A percentile compares a stretch with the other conserved stretches of the same genome.
phyloP scores from a whole-genome alignment of 495 filamentous ascomycete genomes.

The Podospora tetraspora region DNA sequence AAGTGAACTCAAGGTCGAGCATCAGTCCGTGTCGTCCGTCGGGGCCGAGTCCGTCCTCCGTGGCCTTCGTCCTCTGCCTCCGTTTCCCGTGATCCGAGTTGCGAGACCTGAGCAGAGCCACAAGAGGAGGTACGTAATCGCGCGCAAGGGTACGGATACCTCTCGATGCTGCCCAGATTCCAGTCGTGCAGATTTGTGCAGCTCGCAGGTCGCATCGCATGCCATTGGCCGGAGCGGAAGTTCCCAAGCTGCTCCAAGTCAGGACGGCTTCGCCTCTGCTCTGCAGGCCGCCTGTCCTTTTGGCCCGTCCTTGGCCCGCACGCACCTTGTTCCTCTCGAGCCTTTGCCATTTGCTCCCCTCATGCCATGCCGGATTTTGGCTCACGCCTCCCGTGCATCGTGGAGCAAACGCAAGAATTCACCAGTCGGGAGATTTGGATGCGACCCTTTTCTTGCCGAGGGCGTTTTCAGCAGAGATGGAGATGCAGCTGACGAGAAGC shows the following conservation, averaged over 20 bases:
- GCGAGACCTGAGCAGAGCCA: background rate
- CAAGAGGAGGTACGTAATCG: background rate
- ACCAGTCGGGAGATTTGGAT: background rate
- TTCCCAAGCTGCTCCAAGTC: conserved; percentile 11
- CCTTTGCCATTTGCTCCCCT: background rate
- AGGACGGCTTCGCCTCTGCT: conserved; percentile 19
- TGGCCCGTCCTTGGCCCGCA: conserved; percentile 14
- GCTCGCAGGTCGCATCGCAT: conserved; percentile 2
- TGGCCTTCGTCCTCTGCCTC: background rate
- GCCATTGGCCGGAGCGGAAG: conserved; percentile 6
- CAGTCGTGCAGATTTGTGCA: background rate
- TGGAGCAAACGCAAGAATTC: background rate
- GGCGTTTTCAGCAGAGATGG: background rate
- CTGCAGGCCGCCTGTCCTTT: conserved; percentile 7
- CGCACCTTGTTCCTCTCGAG: conserved; percentile 14
- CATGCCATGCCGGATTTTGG: conserved; percentile 1
- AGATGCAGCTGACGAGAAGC: background rate
- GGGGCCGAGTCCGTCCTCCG: background rate
- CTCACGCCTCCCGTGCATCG: conserved; percentile 2
- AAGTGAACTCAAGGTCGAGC: no score
- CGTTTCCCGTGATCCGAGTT: background rate
- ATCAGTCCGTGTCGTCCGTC: background rate
- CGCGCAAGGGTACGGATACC: background rate
- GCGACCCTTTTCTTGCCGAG: background rate
- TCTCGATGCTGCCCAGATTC: conserved; percentile 4